Conservation (phyloP, 78 protist genomes). For the Chrysochromulina tobinii region DNA sequence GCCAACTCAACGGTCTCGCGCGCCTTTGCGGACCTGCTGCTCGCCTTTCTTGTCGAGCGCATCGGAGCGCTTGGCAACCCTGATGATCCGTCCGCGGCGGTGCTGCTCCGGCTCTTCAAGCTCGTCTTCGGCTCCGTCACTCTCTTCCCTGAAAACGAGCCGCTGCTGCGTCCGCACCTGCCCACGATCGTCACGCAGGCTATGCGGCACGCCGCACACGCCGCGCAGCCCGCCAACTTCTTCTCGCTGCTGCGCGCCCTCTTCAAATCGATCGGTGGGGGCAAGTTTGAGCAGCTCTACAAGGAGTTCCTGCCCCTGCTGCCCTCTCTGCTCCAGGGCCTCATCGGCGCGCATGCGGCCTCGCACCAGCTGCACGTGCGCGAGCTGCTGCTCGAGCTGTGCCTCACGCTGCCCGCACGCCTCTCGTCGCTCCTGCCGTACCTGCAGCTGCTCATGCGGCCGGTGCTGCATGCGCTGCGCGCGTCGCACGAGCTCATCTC, state of each 20-base stretch:
- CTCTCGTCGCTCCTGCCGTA: slow-evolving; percentile 74
- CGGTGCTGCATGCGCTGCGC: slow-evolving; percentile 76
- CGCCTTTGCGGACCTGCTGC: slow-evolving; percentile 56
- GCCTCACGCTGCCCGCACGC: slow-evolving; percentile 87
- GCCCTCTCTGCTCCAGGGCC: slow-evolving; percentile 23
- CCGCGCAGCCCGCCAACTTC: slow-evolving; percentile 48
- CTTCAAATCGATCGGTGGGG: slow-evolving; percentile 69
- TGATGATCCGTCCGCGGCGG: slow-evolving; percentile 8
- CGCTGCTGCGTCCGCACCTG: slow-evolving; percentile 70
- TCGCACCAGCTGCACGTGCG: not conserved
- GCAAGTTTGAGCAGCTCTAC: slow-evolving; percentile 78
- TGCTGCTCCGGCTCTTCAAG: slow-evolving; percentile 70
- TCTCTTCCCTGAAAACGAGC: slow-evolving; percentile 71
- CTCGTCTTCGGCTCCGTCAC: slow-evolving; percentile 71
- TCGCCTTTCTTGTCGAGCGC: slow-evolving; percentile 55
- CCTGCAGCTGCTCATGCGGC: slow-evolving; percentile 72
- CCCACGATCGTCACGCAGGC: slow-evolving; percentile 45
- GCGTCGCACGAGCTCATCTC: slow-evolving; percentile 3
- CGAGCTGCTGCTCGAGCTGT: slow-evolving; percentile 82
- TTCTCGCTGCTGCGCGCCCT: slow-evolving; percentile 67
- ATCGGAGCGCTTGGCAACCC: slow-evolving; percentile 38
- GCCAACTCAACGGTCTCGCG: slow-evolving; percentile 43
- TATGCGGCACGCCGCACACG: slow-evolving; percentile 26
- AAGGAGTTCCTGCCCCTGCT: slow-evolving; percentile 76
- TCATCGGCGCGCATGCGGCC: not conserved